These are phyloP conservation scores for Lentinula edodes DNA, from an alignment of 768 basidiomycete species.

Conservation along the genomic window DNA sequence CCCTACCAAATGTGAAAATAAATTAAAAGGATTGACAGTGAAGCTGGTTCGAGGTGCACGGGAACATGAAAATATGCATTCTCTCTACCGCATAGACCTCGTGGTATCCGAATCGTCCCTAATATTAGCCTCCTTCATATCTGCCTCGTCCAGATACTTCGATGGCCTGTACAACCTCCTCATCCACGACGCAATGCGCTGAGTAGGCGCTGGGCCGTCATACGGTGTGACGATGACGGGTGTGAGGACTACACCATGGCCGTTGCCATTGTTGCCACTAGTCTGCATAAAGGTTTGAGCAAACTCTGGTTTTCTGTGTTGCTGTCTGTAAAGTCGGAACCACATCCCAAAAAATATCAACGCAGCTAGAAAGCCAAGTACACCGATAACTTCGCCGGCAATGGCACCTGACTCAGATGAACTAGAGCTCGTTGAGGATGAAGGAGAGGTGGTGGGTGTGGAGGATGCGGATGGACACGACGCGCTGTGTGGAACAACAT, in stretches of 20 bases:
- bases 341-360: background rate
- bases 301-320: background rate
- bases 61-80: background rate
- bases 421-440: background rate
- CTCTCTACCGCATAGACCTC: background rate
- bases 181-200: background rate
- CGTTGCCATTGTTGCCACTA: background rate
- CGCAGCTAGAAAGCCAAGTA: background rate
- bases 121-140: background rate
- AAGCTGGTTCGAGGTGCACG: no score
- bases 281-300: background rate
- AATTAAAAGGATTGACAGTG: no score
- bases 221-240: background rate
- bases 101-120: background rate
- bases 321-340: background rate
- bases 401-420: background rate
- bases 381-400: background rate
- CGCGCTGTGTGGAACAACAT: background rate
- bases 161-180: background rate
- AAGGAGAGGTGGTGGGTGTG: background rate
- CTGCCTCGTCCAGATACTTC: background rate
- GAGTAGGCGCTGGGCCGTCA: background rate
- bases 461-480: background rate
- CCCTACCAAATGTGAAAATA: no score
- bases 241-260: background rate